Evolutionary conservation across 139 green algal species (phyloP).

Genomic region (Gonium pectorale): DNA sequence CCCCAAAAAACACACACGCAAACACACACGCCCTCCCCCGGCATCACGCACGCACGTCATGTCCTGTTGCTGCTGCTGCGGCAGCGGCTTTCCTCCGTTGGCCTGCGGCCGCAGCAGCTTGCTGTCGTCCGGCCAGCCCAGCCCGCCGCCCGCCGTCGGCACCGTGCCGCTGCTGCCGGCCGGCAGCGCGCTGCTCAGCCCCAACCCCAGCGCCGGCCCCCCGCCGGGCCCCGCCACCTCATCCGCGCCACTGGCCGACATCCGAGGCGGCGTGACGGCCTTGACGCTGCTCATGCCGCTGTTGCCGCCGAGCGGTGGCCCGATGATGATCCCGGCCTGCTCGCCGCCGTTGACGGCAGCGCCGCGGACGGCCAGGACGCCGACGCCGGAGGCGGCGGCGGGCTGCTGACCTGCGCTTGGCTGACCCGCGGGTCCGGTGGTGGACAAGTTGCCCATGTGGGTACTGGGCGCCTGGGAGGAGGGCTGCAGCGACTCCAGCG

Average conservation of each 20-base stretch:
- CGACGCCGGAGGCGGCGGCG: background rate
- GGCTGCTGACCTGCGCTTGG: background rate
- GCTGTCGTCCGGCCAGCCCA: no score
- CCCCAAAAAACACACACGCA: no score
- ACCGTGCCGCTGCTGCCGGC: no score
- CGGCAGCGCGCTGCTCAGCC: no score
- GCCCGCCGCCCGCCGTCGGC: no score
- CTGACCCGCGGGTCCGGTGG: no score
- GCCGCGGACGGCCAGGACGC: background rate
- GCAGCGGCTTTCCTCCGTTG: no score
- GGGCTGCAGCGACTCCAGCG: conserved; percentile 26
- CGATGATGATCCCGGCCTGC: background rate
- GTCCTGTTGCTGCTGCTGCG: no score
- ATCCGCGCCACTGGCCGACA: background rate
- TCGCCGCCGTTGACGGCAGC: background rate
- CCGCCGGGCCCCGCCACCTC: background rate
- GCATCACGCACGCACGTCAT: no score
- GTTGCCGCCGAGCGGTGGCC: background rate
- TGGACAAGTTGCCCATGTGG: background rate
- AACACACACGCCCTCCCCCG: no score
- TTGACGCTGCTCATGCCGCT: conserved; percentile 1
- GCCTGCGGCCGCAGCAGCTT: no score
- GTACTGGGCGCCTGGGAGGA: background rate
- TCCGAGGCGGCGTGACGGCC: background rate
- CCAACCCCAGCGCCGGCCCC: background rate